Evolutionary conservation across 2,329 filamentous ascomycete species (phyloP).

Genomic region (Curvularia sp.): DNA sequence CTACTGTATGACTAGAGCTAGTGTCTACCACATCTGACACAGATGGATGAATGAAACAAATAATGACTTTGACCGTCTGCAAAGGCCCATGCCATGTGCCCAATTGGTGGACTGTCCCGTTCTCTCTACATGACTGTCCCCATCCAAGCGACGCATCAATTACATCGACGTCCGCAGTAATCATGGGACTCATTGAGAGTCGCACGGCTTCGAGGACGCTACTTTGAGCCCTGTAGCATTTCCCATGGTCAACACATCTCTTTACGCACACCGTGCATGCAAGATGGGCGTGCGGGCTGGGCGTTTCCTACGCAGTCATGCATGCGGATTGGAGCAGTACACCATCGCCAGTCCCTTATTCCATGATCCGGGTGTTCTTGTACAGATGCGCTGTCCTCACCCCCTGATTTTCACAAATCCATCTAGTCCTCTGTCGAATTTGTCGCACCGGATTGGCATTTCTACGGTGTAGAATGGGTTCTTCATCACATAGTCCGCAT

Average conservation of each 20-base stretch:
- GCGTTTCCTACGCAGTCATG: neutral
- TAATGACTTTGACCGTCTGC: conserved; percentile 18
- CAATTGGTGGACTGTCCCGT: neutral
- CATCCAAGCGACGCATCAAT: neutral
- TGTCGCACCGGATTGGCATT: conserved; percentile 95
- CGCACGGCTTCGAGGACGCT: neutral
- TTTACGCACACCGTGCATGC: neutral
- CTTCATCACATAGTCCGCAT: conserved; percentile 98
- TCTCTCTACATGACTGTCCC: neutral
- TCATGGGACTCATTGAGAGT: neutral
- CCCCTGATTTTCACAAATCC: conserved; percentile 72
- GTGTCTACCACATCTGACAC: conserved; percentile 24
- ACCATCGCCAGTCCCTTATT: neutral
- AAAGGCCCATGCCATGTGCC: neutral
- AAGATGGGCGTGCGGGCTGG: neutral
- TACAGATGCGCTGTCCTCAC: conserved; percentile 22
- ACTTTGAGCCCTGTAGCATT: neutral
- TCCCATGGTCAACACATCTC: neutral
- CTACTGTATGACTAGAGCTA: conserved; percentile 34
- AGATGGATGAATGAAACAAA: conserved; percentile 26
- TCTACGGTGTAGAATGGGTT: conserved; percentile 98
- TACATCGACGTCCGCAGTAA: neutral
- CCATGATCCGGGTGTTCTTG: neutral
- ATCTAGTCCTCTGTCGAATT: conserved; percentile 85
- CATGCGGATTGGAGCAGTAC: neutral